Conservation (phyloP, 306 rosid genomes). For the Cicer cuneatum region DNA sequence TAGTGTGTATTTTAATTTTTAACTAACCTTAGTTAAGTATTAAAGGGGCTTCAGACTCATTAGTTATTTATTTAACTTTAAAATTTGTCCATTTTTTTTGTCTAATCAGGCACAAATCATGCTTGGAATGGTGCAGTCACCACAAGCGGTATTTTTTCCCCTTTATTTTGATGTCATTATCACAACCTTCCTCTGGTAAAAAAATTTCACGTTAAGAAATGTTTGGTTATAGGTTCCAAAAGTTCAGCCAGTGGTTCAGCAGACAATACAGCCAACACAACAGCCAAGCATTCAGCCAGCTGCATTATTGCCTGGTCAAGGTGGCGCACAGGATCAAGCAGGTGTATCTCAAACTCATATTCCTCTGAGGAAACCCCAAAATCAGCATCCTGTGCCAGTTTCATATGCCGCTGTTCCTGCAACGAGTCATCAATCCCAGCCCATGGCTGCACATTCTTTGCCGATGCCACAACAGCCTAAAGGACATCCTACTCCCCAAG, state of each 20-base stretch:
- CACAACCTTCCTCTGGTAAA: conserved; percentile 26
- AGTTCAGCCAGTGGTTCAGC: conserved; percentile 73
- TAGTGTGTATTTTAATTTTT: conserved; percentile 25
- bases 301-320: conserved; percentile 57
- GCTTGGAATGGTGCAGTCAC: conserved; percentile 98
- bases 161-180: conserved; percentile 17
- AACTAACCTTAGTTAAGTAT: background rate
- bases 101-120: conserved; percentile 87
- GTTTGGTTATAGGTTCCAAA: conserved; percentile 68
- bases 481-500: conserved; percentile 70
- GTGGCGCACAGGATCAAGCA: conserved; percentile 69
- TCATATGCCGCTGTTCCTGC: conserved; percentile 70
- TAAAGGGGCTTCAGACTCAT: background rate
- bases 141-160: conserved; percentile 65
- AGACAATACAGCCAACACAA: conserved; percentile 57
- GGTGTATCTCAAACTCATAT: conserved; percentile 65
- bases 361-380: conserved; percentile 70
- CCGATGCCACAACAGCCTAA: conserved; percentile 73
- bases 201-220: conserved; percentile 25
- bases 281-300: conserved; percentile 63
- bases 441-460: conserved; percentile 62
- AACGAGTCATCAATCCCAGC: conserved; percentile 68
- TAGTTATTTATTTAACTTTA: conserved; percentile 28
- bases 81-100: conserved; percentile 38
- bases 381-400: conserved; percentile 60